A percentile compares a stretch with the other conserved stretches of the same genome.
phyloP scores from a whole-genome alignment of 2,329 filamentous ascomycete genomes.

The Epichloe sp. region DNA sequence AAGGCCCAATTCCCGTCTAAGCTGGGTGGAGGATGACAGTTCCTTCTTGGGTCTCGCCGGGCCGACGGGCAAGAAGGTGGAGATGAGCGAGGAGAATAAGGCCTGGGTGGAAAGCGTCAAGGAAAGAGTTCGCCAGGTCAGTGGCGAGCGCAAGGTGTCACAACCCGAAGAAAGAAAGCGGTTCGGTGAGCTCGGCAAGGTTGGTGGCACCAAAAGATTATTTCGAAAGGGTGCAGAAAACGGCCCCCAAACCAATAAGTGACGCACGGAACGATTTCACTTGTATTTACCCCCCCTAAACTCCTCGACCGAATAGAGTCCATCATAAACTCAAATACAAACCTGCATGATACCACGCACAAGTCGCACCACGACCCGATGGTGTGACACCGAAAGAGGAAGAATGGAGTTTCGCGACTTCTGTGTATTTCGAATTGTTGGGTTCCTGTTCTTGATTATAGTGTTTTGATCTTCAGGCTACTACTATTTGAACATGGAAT shows the following conservation, averaged over 20 bases:
- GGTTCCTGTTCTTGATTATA: too few relatives aligned
- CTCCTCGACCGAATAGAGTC: too few relatives aligned
- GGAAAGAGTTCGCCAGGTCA: conserved; percentile 62
- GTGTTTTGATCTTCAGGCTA: too few relatives aligned
- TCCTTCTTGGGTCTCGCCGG: conserved; percentile 56
- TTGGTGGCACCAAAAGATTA: conserved; percentile 59
- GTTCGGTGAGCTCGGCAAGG: conserved; percentile 60
- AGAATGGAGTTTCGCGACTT: too few relatives aligned
- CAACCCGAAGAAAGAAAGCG: conserved; percentile 20
- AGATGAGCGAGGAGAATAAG: conserved; percentile 58
- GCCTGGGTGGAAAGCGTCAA: conserved; percentile 77
- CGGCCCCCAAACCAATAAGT: conserved; percentile 10
- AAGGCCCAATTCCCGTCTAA: conserved; percentile 38
- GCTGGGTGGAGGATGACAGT: conserved; percentile 47
- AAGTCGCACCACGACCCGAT: too few relatives aligned
- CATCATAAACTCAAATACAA: too few relatives aligned
- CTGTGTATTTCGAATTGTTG: too few relatives aligned
- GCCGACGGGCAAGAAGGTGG: conserved; percentile 49
- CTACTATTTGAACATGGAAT: not conserved
- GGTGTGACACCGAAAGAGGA: too few relatives aligned
- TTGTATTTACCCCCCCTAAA: not conserved
- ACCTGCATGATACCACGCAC: too few relatives aligned
- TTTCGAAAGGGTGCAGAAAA: conserved; percentile 38
- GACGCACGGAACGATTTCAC: not conserved
- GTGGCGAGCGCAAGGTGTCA: conserved; percentile 37